Percentiles rank a stretch among this genome's conserved stretches.
These are phyloP conservation scores for Tuber indicum DNA, from an alignment of 495 filamentous ascomycete genomes.

Conservation along the genomic window DNA sequence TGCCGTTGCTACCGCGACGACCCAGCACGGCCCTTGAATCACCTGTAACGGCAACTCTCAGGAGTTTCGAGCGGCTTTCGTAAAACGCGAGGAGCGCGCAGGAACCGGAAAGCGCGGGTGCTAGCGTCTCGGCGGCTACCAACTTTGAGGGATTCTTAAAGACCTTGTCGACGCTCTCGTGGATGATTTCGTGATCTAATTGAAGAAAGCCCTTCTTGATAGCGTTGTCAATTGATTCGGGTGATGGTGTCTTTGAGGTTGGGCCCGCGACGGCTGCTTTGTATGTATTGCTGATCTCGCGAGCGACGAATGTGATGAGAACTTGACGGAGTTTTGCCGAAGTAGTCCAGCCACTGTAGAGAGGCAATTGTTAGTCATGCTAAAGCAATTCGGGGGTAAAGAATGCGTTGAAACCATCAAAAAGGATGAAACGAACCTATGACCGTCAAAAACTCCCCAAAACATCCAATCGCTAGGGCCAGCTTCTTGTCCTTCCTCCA, in stretches of 20 bases:
- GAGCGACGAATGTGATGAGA: slow-evolving; percentile 82
- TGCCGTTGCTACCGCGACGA: slow-evolving; percentile 66
- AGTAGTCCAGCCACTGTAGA: slow-evolving; percentile 82
- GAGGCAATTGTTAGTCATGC: slow-evolving; percentile 12
- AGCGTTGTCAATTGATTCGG: slow-evolving; percentile 74
- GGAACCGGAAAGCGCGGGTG: slow-evolving; percentile 87
- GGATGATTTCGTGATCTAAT: slow-evolving; percentile 86
- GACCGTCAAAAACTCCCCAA: slow-evolving; percentile 97
- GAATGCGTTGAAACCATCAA: not conserved
- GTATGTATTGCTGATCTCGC: slow-evolving; percentile 91
- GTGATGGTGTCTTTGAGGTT: slow-evolving; percentile 54
- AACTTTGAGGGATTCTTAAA: slow-evolving; percentile 77
- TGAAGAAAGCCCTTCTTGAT: slow-evolving; percentile 88
- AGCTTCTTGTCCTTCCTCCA: slow-evolving; percentile 46
- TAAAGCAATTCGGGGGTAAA: not conserved
- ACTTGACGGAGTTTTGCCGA: slow-evolving; percentile 91
- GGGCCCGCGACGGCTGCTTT: slow-evolving; percentile 64
- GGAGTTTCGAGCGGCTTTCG: slow-evolving; percentile 70
- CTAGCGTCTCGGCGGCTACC: slow-evolving; percentile 81
- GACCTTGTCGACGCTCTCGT: slow-evolving; percentile 81
- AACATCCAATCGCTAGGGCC: slow-evolving; percentile 93
- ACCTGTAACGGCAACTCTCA: slow-evolving; percentile 88
- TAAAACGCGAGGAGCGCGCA: slow-evolving; percentile 97
- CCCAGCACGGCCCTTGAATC: slow-evolving; percentile 92
- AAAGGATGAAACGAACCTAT: slow-evolving; percentile 57